These are phyloP conservation scores for Begonia fuchsioides DNA, from an alignment of 306 rosid species.

Conservation along the genomic window DNA sequence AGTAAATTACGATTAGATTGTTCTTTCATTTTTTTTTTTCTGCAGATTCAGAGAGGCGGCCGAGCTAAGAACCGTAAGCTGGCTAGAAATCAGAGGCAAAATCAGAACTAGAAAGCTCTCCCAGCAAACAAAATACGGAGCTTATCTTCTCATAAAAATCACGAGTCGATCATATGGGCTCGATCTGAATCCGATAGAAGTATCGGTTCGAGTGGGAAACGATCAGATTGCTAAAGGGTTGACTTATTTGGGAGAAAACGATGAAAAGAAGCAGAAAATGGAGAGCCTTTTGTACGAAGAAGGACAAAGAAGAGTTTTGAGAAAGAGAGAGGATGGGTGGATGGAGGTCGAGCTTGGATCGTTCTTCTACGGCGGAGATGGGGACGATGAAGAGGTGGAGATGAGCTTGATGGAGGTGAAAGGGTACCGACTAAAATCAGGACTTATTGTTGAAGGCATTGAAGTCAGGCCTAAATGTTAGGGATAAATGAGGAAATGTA, in stretches of 20 bases:
- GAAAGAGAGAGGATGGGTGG: conserved; percentile 44
- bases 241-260: conserved; percentile 13
- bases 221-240: conserved; percentile 9
- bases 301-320: neutral
- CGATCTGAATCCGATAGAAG: conserved; percentile 14
- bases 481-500: no score
- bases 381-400: conserved; percentile 20
- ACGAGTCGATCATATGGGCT: conserved; percentile 36
- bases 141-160: conserved; percentile 33
- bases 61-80: conserved; percentile 28
- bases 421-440: conserved; percentile 43
- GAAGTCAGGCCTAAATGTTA: conserved; percentile 29
- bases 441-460: conserved; percentile 46
- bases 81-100: conserved; percentile 46
- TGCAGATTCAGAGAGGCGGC: conserved; percentile 30
- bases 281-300: conserved; percentile 21
- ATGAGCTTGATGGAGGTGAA: conserved; percentile 32
- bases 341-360: conserved; percentile 54
- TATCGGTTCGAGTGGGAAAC: conserved; percentile 22
- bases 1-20: no score
- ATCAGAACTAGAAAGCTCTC: conserved; percentile 23
- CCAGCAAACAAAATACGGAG: conserved; percentile 27
- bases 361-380: conserved; percentile 23
- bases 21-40: neutral
- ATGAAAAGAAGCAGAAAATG: conserved; percentile 14